Evolutionary conservation across 805 yeast genomes (phyloP), one percentile per base, ranked within the genome.

Genomic region (Scheffersomyces coipomensis): DNA sequence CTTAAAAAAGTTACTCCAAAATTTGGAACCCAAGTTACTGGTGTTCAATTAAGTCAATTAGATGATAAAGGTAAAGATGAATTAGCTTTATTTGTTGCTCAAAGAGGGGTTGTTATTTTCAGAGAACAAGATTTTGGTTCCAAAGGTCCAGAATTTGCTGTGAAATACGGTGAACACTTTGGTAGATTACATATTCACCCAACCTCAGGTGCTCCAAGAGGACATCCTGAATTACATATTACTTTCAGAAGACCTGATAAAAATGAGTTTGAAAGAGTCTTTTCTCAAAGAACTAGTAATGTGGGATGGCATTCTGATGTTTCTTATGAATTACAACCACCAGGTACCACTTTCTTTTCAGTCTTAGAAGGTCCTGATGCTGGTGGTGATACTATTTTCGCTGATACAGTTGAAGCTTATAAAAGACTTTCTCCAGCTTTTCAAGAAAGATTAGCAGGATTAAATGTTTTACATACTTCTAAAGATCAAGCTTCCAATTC

Each of bases 311-410:
- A 85, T 60, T 76, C 86, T 3, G 93, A 85, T 57, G 84, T 82
- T 29, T 75, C 87, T 23, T 85, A 81, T 56, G 90, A 84, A 58
- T 70, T 71, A 42, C 87, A 81, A 57, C 84, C 89, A 6, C 85
- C 90, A 11, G 85, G 85, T 12, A 67, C 76, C 40, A 85, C 95
- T 0, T 75, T 82, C 45, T 80, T 85, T 52, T 69, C 78, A 15
- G 78, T 82, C 40, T 64, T 83, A 34, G 85, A 83, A 40, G 72
- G 68, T 8, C 73, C 71, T 13, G 78, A 73, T 17, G 58, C 79
- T 30, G 89, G 91, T 38, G 93, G 93, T 45, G 93, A 85, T 58
- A 85, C 88, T n/a, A 65, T 83, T 34, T 85, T 83, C 55, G 76
- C 86, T n/a, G 87, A 83, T 53, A 71, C 80, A 19, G 68, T 71